Conservation (phyloP, 202 grass and related monocot genomes). For the Carex arenaria region DNA sequence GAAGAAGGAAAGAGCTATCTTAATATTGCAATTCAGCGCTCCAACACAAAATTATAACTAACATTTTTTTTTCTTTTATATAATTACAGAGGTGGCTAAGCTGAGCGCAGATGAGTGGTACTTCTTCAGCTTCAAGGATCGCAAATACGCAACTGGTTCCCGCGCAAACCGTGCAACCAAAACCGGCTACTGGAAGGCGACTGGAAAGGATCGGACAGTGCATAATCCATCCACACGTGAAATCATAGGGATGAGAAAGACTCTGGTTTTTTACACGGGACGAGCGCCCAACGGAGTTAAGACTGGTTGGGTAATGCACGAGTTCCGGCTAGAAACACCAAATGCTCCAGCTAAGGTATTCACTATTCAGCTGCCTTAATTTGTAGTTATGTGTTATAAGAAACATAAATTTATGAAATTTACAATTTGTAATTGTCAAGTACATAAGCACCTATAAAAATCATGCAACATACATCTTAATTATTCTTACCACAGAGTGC, state of each 20-base stretch:
- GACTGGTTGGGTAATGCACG: slow-evolving; percentile 88
- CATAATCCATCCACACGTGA: slow-evolving; percentile 31
- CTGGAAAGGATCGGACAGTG: slow-evolving; percentile 72
- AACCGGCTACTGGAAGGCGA: slow-evolving; percentile 90
- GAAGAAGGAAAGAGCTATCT: neutral
- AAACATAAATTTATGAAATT: neutral
- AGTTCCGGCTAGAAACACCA: slow-evolving; percentile 75
- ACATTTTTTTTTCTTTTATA: neutral
- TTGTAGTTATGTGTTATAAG: neutral
- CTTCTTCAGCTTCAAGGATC: slow-evolving; percentile 93
- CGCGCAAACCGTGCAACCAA: slow-evolving; percentile 89
- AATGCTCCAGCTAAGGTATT: slow-evolving; percentile 55
- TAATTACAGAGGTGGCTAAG: slow-evolving; percentile 61
- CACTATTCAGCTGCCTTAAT: slow-evolving; percentile 3
- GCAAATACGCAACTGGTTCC: slow-evolving; percentile 79
- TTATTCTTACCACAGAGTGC: neutral
- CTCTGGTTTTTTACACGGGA: slow-evolving; percentile 79
- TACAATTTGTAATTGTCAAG: neutral
- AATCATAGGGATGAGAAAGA: slow-evolving; percentile 87
- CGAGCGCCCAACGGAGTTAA: slow-evolving; percentile 77
- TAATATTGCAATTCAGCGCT: neutral
- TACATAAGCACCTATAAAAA: neutral
- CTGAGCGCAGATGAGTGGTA: slow-evolving; percentile 87
- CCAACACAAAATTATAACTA: neutral
- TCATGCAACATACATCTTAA: neutral